These are phyloP conservation scores for Plasmodium berghei DNA, from an alignment of 169 alveolate species.

Conservation along the genomic window DNA sequence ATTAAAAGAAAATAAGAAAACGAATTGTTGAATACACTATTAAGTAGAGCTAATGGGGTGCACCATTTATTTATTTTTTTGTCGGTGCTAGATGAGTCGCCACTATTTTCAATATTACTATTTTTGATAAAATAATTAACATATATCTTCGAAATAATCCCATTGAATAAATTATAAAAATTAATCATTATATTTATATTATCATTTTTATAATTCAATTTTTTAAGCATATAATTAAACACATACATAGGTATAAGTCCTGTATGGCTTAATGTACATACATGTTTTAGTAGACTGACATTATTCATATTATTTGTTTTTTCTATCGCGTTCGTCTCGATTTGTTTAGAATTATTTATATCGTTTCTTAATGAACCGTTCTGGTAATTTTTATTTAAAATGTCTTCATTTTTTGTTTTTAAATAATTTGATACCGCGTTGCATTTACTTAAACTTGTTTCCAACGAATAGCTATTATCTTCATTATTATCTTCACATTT, in stretches of 20 bases:
- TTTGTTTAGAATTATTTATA: neutral
- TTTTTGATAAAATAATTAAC: constrained; percentile 25
- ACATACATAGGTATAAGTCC: constrained; percentile 49
- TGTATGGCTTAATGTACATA: constrained; percentile 50
- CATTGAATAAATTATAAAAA: constrained; percentile 21
- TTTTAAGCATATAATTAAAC: constrained; percentile 14
- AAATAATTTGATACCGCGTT: neutral
- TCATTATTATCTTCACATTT: neutral
- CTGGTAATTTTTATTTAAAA: neutral
- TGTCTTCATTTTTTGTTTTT: neutral
- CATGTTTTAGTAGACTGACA: constrained; percentile 18
- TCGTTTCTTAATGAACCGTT: too few species aligned
- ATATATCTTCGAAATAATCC: constrained; percentile 27
- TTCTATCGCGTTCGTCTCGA: neutral
- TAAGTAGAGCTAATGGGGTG: neutral
- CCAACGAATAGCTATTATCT: neutral
- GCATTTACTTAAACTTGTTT: neutral
- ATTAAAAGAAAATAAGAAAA: constrained; percentile 6
- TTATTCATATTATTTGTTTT: neutral
- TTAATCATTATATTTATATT: constrained; percentile 19
- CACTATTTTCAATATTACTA: neutral
- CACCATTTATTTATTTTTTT: neutral
- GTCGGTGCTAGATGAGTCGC: neutral
- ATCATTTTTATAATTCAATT: constrained; percentile 5
- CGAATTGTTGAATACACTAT: neutral